phyloP scores from a whole-genome alignment of 345 rosid species.

The Salix dunnii region DNA sequence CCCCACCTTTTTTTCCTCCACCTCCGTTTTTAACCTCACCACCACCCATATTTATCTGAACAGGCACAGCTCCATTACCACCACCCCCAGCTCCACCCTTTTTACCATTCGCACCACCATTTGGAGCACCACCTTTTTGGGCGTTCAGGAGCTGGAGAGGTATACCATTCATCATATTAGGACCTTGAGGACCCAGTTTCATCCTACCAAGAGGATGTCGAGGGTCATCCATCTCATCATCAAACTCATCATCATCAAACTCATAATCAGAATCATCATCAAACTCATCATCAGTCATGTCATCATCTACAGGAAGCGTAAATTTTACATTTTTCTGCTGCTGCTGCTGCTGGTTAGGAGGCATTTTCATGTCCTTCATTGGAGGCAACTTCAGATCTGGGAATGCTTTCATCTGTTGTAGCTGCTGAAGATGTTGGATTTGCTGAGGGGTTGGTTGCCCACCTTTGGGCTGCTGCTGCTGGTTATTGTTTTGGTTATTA shows the following conservation, averaged over 20 bases:
- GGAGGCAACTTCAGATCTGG: constrained; percentile 74
- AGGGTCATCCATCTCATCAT: constrained; percentile 56
- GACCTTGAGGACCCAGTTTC: constrained; percentile 54
- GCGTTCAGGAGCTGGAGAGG: constrained; percentile 55
- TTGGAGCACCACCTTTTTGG: constrained; percentile 32
- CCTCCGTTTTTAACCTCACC: constrained; percentile 27
- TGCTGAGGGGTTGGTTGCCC: constrained; percentile 43
- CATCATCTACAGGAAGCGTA: constrained; percentile 50
- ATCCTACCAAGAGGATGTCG: constrained; percentile 41
- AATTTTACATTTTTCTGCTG: constrained; percentile 57
- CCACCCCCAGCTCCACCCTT: constrained; percentile 39
- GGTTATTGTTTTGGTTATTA: constrained; percentile 35
- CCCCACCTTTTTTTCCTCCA: constrained; percentile 49
- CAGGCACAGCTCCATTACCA: constrained; percentile 39
- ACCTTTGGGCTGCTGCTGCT: constrained; percentile 59
- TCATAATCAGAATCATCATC: constrained; percentile 49
- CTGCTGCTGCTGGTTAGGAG: constrained; percentile 21
- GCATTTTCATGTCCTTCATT: constrained; percentile 57
- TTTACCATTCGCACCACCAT: constrained; percentile 26
- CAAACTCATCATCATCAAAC: constrained; percentile 24
- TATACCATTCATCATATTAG: constrained; percentile 48
- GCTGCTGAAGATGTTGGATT: constrained; percentile 46
- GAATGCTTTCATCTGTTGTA: constrained; percentile 55
- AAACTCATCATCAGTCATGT: constrained; percentile 40
- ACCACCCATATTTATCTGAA: constrained; percentile 38